phyloP scores from a whole-genome alignment of 306 rosid genomes.

The Clitoria ternatea region DNA sequence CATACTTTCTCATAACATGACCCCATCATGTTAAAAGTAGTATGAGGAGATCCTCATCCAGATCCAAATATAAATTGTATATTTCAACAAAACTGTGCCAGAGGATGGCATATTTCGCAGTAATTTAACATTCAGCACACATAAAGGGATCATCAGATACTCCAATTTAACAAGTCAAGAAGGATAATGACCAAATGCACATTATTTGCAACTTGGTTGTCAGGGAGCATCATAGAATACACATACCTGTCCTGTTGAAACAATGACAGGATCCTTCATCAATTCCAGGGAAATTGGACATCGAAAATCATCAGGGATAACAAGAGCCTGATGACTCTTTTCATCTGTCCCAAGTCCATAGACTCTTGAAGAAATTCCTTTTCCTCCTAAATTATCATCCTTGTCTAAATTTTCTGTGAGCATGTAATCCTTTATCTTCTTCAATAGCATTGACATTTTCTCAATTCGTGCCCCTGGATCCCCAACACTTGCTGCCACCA shows the following conservation, averaged over 20 bases:
- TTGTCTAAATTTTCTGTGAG: slow-evolving; percentile 68
- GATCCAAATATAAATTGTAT: slow-evolving; percentile 24
- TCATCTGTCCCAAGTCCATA: slow-evolving; percentile 45
- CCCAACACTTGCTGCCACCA: slow-evolving; percentile 69
- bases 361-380: slow-evolving; percentile 42
- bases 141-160: not conserved
- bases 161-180: not conserved
- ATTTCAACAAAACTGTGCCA: slow-evolving; percentile 1
- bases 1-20: not conserved
- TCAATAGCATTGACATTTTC: slow-evolving; percentile 79
- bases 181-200: not conserved
- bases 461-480: slow-evolving; percentile 89
- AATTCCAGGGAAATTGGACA: slow-evolving; percentile 96
- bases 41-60: slow-evolving; percentile 7
- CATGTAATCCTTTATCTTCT: slow-evolving; percentile 75
- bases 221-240: slow-evolving; percentile 19
- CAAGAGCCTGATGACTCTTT: slow-evolving; percentile 46
- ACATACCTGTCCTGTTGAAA: slow-evolving; percentile 97
- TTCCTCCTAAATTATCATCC: slow-evolving; percentile 44
- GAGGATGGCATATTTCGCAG: not conserved
- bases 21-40: not conserved
- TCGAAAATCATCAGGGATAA: slow-evolving; percentile 85
- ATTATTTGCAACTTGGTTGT: slow-evolving; percentile 3
- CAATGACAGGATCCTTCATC: slow-evolving; percentile 97
- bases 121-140: slow-evolving; percentile 16